These are phyloP conservation scores for Sinapis alba DNA, from an alignment of 441 rosid genomes.

Conservation along the genomic window DNA sequence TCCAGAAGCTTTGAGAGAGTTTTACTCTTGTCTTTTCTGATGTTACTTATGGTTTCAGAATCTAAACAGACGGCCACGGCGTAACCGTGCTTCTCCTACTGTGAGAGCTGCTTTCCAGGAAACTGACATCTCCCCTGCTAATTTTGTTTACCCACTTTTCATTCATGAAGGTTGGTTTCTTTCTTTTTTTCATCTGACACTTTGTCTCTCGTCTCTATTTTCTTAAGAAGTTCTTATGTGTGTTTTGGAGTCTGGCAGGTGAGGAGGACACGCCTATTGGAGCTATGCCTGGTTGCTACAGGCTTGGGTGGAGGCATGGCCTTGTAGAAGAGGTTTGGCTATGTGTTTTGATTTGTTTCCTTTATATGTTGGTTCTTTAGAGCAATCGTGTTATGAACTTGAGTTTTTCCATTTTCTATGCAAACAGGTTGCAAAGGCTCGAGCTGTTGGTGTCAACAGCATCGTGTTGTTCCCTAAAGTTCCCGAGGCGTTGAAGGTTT, in stretches of 20 bases:
- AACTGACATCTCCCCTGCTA: conserved; percentile 78
- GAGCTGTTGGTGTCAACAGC: conserved; percentile 92
- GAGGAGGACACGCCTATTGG: conserved; percentile 96
- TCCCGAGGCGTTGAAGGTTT: conserved; percentile 95
- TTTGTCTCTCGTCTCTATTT: not conserved
- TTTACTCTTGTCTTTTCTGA: not conserved
- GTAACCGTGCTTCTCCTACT: conserved; percentile 73
- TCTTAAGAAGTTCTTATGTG: not conserved
- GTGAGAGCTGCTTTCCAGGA: conserved; percentile 85
- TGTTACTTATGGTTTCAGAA: conserved; percentile 50
- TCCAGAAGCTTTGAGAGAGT: not conserved
- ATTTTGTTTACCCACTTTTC: conserved; percentile 91
- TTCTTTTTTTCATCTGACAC: not conserved
- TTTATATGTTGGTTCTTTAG: too few relatives aligned
- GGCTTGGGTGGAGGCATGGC: conserved; percentile 99
- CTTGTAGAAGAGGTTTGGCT: conserved; percentile 75
- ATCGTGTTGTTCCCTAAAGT: conserved; percentile 91
- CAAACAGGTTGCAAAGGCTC: conserved; percentile 84
- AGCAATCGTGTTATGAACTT: too few relatives aligned
- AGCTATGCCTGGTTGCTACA: conserved; percentile 98
- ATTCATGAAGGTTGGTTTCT: conserved; percentile 89
- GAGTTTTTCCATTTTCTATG: too few relatives aligned
- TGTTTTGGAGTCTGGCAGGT: conserved; percentile 50
- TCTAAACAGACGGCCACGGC: conserved; percentile 79
- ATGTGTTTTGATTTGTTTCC: not conserved